Evolutionary conservation across 1,139 yeast species (phyloP).

Genomic region (Kodamaea derodonti): DNA sequence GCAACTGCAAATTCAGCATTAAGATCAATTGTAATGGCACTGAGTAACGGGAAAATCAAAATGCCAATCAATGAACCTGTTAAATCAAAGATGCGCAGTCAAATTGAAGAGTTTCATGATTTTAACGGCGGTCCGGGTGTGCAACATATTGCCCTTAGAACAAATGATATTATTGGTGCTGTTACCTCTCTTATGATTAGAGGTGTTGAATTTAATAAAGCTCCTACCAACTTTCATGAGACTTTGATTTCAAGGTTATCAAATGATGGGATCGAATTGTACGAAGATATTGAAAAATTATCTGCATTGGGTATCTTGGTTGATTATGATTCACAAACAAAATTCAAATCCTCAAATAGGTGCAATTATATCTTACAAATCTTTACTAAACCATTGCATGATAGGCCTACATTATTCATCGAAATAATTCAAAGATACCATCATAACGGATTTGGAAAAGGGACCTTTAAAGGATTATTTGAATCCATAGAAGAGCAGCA

Average conservation of each 20-base stretch:
- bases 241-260: conserved; percentile 43
- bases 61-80: conserved; percentile 89
- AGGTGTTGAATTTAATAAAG: conserved; percentile 68
- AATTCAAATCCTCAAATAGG: conserved; percentile 19
- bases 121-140: conserved; percentile 78
- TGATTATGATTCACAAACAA: conserved; percentile 61
- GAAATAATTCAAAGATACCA: conserved; percentile 78
- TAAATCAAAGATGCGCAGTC: conserved; percentile 58
- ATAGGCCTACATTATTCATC: conserved; percentile 76
- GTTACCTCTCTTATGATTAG: conserved; percentile 51
- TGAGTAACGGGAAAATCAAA: conserved; percentile 60
- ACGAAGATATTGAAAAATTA: conserved; percentile 45
- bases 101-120: conserved; percentile 77
- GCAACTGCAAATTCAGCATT: conserved; percentile 66
- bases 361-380: conserved; percentile 72
- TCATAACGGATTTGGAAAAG: conserved; percentile 85
- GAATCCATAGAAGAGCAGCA: conserved; percentile 72
- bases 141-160: conserved; percentile 73
- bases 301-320: conserved; percentile 54
- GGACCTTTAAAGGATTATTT: conserved; percentile 76
- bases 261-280: conserved; percentile 29
- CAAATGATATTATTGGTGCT: conserved; percentile 55
- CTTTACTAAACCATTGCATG: conserved; percentile 72
- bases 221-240: conserved; percentile 54
- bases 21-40: conserved; percentile 73